phyloP scores from a whole-genome alignment of 2,329 filamentous ascomycete species.

The Fusarium luffae region DNA sequence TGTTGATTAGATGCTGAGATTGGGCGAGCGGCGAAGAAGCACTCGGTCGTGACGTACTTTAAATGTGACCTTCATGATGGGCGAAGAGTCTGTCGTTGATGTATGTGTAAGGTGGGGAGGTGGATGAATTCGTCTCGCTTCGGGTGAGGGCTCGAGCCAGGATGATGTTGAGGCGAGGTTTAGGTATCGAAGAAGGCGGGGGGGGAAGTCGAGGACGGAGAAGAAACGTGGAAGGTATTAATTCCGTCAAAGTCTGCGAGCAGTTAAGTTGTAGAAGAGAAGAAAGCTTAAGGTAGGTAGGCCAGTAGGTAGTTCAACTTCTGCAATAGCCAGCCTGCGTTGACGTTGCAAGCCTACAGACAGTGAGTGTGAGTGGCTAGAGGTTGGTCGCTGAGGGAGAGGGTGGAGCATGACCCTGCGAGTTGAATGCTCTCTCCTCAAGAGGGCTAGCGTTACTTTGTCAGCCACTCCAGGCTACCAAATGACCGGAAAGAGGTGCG shows the following conservation, averaged over 20 bases:
- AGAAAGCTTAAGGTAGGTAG: slow-evolving; percentile 23
- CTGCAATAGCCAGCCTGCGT: slow-evolving; percentile 12
- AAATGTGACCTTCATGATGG: slow-evolving; percentile 76
- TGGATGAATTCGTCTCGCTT: slow-evolving; percentile 22
- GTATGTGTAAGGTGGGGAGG: slow-evolving; percentile 37
- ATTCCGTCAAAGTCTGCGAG: slow-evolving; percentile 18
- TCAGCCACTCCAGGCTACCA: slow-evolving; percentile 37
- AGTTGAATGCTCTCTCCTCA: slow-evolving; percentile 18
- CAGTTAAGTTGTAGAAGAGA: slow-evolving; percentile 17
- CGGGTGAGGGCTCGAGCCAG: slow-evolving; percentile 16
- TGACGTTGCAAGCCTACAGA: slow-evolving; percentile 36
- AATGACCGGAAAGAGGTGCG: slow-evolving; percentile 35
- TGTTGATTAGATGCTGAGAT: background rate
- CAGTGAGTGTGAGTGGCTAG: slow-evolving; percentile 1
- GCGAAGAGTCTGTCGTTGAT: slow-evolving; percentile 52
- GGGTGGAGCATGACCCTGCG: slow-evolving; percentile 26
- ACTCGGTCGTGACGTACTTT: slow-evolving; percentile 59
- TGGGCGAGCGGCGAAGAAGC: background rate
- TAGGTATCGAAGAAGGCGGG: slow-evolving; percentile 7
- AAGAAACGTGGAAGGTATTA: slow-evolving; percentile 9
- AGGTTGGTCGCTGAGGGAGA: slow-evolving; percentile 15
- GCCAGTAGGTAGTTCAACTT: background rate
- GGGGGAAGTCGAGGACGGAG: slow-evolving; percentile 6
- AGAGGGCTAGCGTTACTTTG: slow-evolving; percentile 18
- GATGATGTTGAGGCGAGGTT: background rate